Evolutionary conservation across 495 filamentous ascomycete genomes (phyloP), one percentile per base, ranked within the genome.

Genomic region (Aspergillus incahuasiensis): DNA sequence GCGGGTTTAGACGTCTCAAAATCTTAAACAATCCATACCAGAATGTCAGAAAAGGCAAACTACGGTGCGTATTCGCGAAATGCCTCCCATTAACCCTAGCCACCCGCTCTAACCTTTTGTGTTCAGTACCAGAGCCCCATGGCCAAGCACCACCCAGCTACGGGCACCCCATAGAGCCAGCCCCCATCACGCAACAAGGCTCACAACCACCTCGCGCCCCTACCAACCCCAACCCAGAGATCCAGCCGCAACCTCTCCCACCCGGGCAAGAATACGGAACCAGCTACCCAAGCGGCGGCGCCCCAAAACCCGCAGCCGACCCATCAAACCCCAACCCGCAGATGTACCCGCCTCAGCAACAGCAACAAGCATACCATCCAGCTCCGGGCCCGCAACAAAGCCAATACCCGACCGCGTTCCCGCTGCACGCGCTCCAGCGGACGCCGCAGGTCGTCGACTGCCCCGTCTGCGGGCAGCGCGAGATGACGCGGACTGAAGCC

Each of bases 371-470:
- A 2, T 39, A 54, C 19, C 5, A 30, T 18, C 28, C 42, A 0
- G 11, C 40, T 1, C 25, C 9, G 25, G 6, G 15, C 4, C 16
- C 48, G 5, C 63, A 69, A 9, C 60, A 66, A 9, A 74, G 56
- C 34, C 44, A 60, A 28, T 75, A 71, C 63, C 58, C 54, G 21
- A 62, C 57, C 16, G 68, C 68, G 2, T 59, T 59, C 30, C 65
- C 69, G 30, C 63, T 63, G 56, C 71, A 61, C 63, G 68, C 52
- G 20, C 73, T 65, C 19, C 69, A 57, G 52, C 63, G 57, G 15
- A 63, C 63, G 1, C 63, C 79, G 1, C 65, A 69, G 6, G 76
- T 75, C 0, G 77, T 77, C 7, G 79, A 82, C 55, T 82, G 79
- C 60, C 77, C 79, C 0, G 63, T 63, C 7, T 82, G 79, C 43